phyloP scores from a whole-genome alignment of 169 alveolate species.

The Eimeria nieschulzi region DNA sequence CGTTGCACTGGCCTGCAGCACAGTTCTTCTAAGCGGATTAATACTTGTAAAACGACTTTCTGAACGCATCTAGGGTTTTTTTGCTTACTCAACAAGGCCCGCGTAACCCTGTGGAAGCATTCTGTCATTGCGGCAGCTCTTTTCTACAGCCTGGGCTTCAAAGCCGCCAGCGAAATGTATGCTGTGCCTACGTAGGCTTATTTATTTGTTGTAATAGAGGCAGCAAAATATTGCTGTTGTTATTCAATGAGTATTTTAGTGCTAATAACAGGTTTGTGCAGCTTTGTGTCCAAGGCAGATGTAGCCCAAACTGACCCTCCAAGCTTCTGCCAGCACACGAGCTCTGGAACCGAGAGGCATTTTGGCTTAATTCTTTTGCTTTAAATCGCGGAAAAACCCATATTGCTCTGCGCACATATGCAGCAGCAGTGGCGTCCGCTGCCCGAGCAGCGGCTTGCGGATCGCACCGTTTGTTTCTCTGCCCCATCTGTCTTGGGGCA shows the following conservation, averaged over 20 bases:
- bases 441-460: not conserved
- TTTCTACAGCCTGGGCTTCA: not conserved
- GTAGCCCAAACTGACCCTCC: too few species aligned
- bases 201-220: not conserved
- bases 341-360: not conserved
- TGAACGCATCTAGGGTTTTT: not conserved
- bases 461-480: not conserved
- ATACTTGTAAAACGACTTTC: not conserved
- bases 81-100: not conserved
- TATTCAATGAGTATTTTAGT: not conserved
- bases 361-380: not conserved
- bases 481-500: slow-evolving; percentile 1
- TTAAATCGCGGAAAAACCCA: not conserved
- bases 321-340: too few species aligned
- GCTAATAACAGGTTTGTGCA: not conserved
- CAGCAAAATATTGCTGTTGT: not conserved
- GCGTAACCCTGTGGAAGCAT: slow-evolving; percentile 10
- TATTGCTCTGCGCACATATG: not conserved
- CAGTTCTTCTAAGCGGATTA: not conserved
- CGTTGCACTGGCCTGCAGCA: not conserved
- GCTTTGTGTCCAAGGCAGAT: not conserved
- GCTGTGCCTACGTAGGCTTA: slow-evolving; percentile 23
- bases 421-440: not conserved
- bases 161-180: slow-evolving; percentile 28
- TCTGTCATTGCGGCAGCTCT: slow-evolving; percentile 38